These are phyloP conservation scores for Andalucia godoyi DNA, from an alignment of 78 protist genomes.

Conservation along the genomic window DNA sequence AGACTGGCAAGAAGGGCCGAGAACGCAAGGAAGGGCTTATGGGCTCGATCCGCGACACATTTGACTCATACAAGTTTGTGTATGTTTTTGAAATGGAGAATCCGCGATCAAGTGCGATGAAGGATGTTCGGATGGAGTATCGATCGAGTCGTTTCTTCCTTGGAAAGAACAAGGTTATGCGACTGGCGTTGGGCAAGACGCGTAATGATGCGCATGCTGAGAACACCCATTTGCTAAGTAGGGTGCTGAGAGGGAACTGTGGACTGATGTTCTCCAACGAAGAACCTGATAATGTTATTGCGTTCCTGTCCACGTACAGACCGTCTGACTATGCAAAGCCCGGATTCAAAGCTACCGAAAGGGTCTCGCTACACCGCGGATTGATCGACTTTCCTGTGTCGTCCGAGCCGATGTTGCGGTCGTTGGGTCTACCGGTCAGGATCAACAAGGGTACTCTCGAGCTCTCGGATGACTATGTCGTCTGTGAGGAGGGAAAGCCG, in stretches of 20 bases:
- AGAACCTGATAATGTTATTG: slow-evolving; percentile 13
- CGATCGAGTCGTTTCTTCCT: slow-evolving; percentile 38
- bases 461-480: slow-evolving; percentile 30
- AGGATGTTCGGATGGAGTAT: not conserved
- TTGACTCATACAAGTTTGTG: not conserved
- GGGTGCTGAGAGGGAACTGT: slow-evolving; percentile 34
- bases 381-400: slow-evolving; percentile 21
- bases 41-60: slow-evolving; percentile 16
- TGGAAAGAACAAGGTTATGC: slow-evolving; percentile 75
- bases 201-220: slow-evolving; percentile 24
- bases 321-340: slow-evolving; percentile 70
- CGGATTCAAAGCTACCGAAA: slow-evolving; percentile 60
- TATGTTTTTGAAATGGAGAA: not conserved
- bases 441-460: slow-evolving; percentile 39
- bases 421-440: slow-evolving; percentile 11
- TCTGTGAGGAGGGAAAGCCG: slow-evolving; percentile 42
- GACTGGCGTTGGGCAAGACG: slow-evolving; percentile 60
- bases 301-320: slow-evolving; percentile 3
- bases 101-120: not conserved
- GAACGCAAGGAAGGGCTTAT: slow-evolving; percentile 30
- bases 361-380: slow-evolving; percentile 26
- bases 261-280: slow-evolving; percentile 74
- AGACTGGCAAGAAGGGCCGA: slow-evolving; percentile 18
- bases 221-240: slow-evolving; percentile 27
- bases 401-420: slow-evolving; percentile 37